Evolutionary conservation across 2,329 filamentous ascomycete species (phyloP).

Genomic region (Pseudogymnoascus sp.): DNA sequence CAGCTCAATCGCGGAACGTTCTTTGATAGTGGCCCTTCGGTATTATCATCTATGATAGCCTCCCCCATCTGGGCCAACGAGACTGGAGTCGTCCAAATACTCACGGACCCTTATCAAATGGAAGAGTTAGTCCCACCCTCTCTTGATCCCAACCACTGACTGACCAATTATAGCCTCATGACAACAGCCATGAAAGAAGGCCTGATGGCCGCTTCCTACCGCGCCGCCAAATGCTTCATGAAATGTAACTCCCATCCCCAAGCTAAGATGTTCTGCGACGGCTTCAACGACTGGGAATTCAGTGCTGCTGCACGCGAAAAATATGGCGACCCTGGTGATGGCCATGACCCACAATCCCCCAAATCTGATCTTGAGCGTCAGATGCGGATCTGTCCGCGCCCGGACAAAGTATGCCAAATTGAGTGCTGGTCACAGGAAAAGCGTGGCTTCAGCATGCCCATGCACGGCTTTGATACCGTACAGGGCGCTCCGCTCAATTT

Average conservation of each 20-base stretch:
- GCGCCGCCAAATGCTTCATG: constrained; percentile 1
- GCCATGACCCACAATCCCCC: neutral
- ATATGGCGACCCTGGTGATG: neutral
- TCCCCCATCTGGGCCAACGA: constrained; percentile 1
- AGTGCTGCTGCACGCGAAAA: neutral
- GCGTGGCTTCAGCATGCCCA: constrained; percentile 5
- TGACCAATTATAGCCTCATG: neutral
- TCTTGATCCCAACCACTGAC: too few relatives aligned
- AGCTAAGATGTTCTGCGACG: neutral
- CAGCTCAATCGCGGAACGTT: constrained; percentile 7
- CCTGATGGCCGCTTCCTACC: constrained; percentile 1
- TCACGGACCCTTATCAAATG: constrained; percentile 7
- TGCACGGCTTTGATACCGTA: neutral
- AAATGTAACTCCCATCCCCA: constrained; percentile 8
- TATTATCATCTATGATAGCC: neutral
- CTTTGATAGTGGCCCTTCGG: neutral
- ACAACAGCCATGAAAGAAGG: constrained; percentile 9
- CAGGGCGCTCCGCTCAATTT: neutral
- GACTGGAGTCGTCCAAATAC: neutral
- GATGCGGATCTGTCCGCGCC: constrained; percentile 1
- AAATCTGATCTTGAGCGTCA: neutral
- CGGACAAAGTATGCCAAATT: constrained; percentile 10
- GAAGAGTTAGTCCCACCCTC: neutral
- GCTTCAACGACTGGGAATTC: constrained; percentile 9
- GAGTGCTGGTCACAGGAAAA: constrained; percentile 10